Conservation (phyloP, 495 filamentous ascomycete species). For the Talaromyces adpressus region DNA sequence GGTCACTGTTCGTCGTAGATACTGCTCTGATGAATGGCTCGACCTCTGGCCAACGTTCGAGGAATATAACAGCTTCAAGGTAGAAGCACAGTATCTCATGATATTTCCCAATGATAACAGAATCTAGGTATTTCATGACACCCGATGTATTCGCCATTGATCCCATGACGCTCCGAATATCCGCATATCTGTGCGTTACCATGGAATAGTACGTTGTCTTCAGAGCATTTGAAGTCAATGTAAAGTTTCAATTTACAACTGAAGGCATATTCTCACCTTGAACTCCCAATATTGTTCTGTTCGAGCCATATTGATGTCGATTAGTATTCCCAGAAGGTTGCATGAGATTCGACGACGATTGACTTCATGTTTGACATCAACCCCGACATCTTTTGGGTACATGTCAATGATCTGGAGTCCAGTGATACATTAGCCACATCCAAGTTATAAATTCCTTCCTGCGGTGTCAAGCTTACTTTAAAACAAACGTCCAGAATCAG, state of each 20-base stretch:
- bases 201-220: not conserved
- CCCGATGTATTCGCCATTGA: not conserved
- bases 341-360: slow-evolving; percentile 56
- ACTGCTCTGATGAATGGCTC: slow-evolving; percentile 16
- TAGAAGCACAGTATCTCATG: slow-evolving; percentile 1
- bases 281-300: slow-evolving; percentile 52
- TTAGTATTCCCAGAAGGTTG: slow-evolving; percentile 59
- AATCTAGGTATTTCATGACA: not conserved
- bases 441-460: not conserved
- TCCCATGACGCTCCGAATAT: not conserved
- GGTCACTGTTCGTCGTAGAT: not conserved
- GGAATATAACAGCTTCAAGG: not conserved
- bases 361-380: slow-evolving; percentile 37
- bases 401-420: slow-evolving; percentile 45
- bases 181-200: not conserved
- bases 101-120: not conserved
- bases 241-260: not conserved
- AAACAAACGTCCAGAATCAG: slow-evolving; percentile 54
- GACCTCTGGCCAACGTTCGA: not conserved
- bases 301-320: slow-evolving; percentile 54
- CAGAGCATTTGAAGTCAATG: not conserved
- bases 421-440: slow-evolving; percentile 2
- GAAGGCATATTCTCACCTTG: slow-evolving; percentile 23
- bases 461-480: slow-evolving; percentile 19
- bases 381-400: slow-evolving; percentile 45